Evolutionary conservation across 73 alveolate genomes (phyloP), one percentile per base, ranked within the genome.

Genomic region (Tetrahymena borealis): DNA sequence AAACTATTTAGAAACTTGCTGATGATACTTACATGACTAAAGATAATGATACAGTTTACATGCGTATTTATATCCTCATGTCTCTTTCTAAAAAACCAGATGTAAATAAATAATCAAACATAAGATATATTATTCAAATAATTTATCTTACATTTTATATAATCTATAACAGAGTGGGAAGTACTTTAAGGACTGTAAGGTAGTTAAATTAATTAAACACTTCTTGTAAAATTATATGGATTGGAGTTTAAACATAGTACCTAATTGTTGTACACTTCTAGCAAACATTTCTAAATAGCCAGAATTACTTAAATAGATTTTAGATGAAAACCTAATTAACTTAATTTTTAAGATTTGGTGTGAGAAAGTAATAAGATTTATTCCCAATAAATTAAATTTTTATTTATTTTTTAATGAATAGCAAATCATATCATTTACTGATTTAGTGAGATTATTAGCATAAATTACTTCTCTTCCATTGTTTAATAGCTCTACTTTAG

Each of bases 201-300:
- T 60, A 18, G 85, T 60, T 13, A 60, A 60, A n/a, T 16, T 60
- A 1, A 60, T 60, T 60, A 60, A 60, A n/a, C n/a, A 60, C 3
- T 60, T 60, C 28, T 60, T 60, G 28, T 24, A 15, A 35, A 60
- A 60, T 28, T 60, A 60, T 60, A 60, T 24, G 13, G 85, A 60
- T 60, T 60, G 85, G 85, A 60, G 85, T 60, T 35, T 85, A 40
- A 79, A 93, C 40, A 90, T 93, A 0, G 90, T 92, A 0, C 91
- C 90, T 79, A 79, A 93, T 85, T 93, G 90, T 33, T 93, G 95
- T 24, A 79, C 95, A 15, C 41, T 93, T 16, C 11, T 93, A 39
- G 95, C 95, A 39, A 93, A 93, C 43, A 93, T 93, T 33, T 93
- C 95, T 32, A 93, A 93, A 93, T 91, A 93, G 37, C 90, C 90